These are phyloP conservation scores for Clathrospora elynae DNA, from an alignment of 2,329 filamentous ascomycete genomes.

Conservation along the genomic window DNA sequence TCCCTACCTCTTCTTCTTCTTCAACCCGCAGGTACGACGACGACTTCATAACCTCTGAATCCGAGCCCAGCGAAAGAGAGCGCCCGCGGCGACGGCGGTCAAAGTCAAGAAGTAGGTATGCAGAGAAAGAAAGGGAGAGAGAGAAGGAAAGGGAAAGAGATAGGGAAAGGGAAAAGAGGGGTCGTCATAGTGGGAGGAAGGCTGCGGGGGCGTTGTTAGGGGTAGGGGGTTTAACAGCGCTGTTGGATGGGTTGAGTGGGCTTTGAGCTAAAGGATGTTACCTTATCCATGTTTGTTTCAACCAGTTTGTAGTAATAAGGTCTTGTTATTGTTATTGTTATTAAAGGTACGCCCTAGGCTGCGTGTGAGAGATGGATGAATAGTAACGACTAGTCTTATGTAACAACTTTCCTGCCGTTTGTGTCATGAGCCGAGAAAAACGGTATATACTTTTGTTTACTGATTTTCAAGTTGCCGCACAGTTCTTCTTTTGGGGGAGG, in stretches of 20 bases:
- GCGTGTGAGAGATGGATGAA: no score
- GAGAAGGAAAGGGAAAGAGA: background rate
- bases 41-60: slow-evolving; percentile 33
- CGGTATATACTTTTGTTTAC: no score
- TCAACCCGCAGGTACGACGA: slow-evolving; percentile 20
- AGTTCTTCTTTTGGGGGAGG: no score
- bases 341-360: no score
- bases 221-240: slow-evolving; percentile 45
- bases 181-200: slow-evolving; percentile 30
- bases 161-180: slow-evolving; percentile 20
- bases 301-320: no score
- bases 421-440: no score
- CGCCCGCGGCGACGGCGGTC: slow-evolving; percentile 21
- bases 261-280: no score
- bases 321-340: no score
- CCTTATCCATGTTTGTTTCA: no score
- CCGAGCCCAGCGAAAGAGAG: slow-evolving; percentile 21
- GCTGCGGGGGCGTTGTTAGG: slow-evolving; percentile 44
- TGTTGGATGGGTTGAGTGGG: slow-evolving; percentile 44
- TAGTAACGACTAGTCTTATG: no score
- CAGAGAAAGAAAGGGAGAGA: slow-evolving; percentile 10
- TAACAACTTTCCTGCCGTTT: no score
- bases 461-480: no score
- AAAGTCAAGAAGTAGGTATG: slow-evolving; percentile 17
- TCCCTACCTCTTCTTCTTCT: background rate